Percentiles rank a stretch among this genome's conserved stretches.
These are phyloP conservation scores for Botryosphaeria dothidea DNA, from an alignment of 2,329 filamentous ascomycete genomes.

Conservation along the genomic window DNA sequence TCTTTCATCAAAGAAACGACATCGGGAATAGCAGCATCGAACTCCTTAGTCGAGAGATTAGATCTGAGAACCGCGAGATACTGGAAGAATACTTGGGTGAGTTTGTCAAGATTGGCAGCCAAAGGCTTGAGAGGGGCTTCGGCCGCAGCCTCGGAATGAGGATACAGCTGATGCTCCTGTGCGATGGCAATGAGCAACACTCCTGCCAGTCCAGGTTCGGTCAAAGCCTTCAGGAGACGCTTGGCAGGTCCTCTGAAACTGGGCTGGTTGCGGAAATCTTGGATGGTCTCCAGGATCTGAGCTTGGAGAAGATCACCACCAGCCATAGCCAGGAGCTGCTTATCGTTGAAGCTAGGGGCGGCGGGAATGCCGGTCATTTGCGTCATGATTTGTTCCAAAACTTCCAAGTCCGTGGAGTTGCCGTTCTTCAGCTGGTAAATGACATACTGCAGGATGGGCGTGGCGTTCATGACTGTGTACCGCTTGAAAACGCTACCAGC, in stretches of 20 bases:
- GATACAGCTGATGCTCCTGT: conserved; percentile 84
- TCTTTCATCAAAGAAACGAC: conserved; percentile 72
- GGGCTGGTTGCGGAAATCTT: conserved; percentile 70
- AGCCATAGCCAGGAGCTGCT: conserved; percentile 83
- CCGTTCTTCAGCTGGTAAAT: conserved; percentile 78
- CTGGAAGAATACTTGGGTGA: conserved; percentile 80
- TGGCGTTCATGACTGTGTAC: conserved; percentile 80
- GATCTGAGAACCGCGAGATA: conserved; percentile 87
- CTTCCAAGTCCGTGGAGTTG: conserved; percentile 87
- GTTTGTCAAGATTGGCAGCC: conserved; percentile 85
- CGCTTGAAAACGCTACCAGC: conserved; percentile 86
- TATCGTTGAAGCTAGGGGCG: conserved; percentile 83
- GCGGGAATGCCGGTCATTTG: conserved; percentile 94
- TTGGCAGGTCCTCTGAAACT: conserved; percentile 68
- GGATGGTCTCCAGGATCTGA: conserved; percentile 73
- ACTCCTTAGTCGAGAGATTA: conserved; percentile 73
- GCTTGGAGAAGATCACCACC: conserved; percentile 78
- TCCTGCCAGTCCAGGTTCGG: conserved; percentile 74
- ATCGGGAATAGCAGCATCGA: conserved; percentile 75
- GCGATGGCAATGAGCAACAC: conserved; percentile 87
- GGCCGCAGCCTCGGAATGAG: conserved; percentile 70
- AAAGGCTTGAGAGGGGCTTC: conserved; percentile 86
- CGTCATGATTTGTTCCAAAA: conserved; percentile 84
- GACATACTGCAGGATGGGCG: conserved; percentile 86
- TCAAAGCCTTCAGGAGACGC: conserved; percentile 76